Evolutionary conservation across 2,329 filamentous ascomycete species (phyloP).

Genomic region (Botryosphaeria dothidea): DNA sequence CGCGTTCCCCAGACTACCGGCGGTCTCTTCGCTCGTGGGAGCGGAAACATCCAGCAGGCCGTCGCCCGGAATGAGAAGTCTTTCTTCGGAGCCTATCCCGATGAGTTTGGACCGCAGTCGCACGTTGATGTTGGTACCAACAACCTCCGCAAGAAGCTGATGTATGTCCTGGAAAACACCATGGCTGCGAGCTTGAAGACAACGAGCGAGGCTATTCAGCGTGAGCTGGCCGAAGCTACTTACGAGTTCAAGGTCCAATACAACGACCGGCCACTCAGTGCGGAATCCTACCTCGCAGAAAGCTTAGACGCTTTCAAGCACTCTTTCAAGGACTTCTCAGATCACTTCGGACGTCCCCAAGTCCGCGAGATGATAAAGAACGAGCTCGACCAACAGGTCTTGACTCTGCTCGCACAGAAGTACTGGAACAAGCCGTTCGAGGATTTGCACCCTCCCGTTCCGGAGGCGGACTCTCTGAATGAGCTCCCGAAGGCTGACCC

Average conservation of each 20-base stretch:
- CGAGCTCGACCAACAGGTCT: conserved; percentile 90
- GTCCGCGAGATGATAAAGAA: conserved; percentile 87
- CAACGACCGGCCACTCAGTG: conserved; percentile 91
- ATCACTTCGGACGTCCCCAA: conserved; percentile 84
- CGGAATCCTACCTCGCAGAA: conserved; percentile 94
- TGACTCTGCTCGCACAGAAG: conserved; percentile 86
- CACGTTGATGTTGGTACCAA: conserved; percentile 79
- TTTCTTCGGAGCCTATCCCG: conserved; percentile 81
- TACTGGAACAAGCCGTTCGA: conserved; percentile 97
- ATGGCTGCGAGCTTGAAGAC: conserved; percentile 91
- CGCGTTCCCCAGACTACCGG: conserved; percentile 66
- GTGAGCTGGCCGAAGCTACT: conserved; percentile 93
- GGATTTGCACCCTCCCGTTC: conserved; percentile 68
- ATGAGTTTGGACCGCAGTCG: conserved; percentile 73
- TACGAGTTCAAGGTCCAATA: conserved; percentile 99
- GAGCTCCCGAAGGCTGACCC: conserved; percentile 84
- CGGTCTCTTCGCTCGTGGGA: conserved; percentile 81
- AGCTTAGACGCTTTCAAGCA: conserved; percentile 97
- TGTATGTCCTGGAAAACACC: conserved; percentile 94
- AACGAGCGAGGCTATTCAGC: conserved; percentile 88
- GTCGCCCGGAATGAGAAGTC: conserved; percentile 87
- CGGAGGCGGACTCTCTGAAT: conserved; percentile 70
- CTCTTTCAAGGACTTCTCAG: conserved; percentile 91
- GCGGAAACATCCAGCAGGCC: conserved; percentile 73
- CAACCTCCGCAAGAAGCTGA: conserved; percentile 89